Base-by-base conservation (phyloP, 1,139 yeast genomes). In the Magnusiomyces clavatus region DNA sequence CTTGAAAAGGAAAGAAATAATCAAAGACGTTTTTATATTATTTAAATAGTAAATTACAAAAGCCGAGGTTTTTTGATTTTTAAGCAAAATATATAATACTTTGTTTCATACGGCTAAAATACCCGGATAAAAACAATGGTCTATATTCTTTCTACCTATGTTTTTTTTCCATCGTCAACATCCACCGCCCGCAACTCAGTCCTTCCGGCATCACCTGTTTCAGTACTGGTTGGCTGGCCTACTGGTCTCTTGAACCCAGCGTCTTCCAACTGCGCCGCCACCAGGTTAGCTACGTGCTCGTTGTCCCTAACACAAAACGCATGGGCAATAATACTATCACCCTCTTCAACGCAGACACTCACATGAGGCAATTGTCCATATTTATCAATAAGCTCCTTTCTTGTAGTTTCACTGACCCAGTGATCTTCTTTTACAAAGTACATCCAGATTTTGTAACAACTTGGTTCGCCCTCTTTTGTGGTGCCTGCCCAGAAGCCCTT, bases 251-350 rank as follows among this genome's bases (percentile, higher is more conserved):
- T 17, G 17, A 44, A 35, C 31, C 24, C 35, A 8, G 39, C 19
- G 14, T 50, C 46, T 5, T 29, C 39, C 14, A 53, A 48, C 41
- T 51, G 50, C 19, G 53, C 57, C 10, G 61, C 54, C 1, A 82
- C 77, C 12, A 77, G 68, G 5, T 66, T 61, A 6, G 82, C 77
- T 63, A 80, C 78, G 62, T 73, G 74, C 39, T 70, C 72, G 59
- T 78, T 77, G 57, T 79, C 80, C 51, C 73, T 69, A 6, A 81
- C 76, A 60, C 85, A 80, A 61, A 81, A 81, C 53, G 81, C 75
- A 60, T 81, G 86, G 8, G 72, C 67, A 36, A 80, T 77, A 51
- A 37, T 37, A 35, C 66, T 66, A 19, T 63, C 62, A 41, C 67
- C 69, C 1, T 71, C 69, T 34, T 61, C 51, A 51, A 58, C 45